Conservation (phyloP, 2,329 filamentous ascomycete genomes). For the Furcasterigmium furcatum region DNA sequence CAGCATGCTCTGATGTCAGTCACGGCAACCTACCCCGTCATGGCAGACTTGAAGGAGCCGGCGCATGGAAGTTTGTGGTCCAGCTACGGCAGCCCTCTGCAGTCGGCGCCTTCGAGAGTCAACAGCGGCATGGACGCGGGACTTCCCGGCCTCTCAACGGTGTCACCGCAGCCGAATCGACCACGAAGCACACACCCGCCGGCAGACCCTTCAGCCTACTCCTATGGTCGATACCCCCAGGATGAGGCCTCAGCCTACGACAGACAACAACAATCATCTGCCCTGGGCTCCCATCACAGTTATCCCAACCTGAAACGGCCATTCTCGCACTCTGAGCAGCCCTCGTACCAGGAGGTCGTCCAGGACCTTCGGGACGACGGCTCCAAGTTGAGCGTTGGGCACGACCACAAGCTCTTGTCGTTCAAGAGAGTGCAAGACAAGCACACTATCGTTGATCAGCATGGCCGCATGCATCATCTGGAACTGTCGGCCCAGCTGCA, state of each 20-base stretch:
- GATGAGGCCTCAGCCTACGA: constrained; percentile 54
- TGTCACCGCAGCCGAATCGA: constrained; percentile 45
- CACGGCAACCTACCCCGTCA: constrained; percentile 57
- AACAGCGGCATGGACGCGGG: constrained; percentile 47
- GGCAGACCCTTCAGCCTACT: constrained; percentile 47
- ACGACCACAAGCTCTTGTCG: constrained; percentile 58
- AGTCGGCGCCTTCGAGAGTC: constrained; percentile 45
- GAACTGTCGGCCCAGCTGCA: constrained; percentile 71
- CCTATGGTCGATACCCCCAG: constrained; percentile 51
- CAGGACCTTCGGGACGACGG: constrained; percentile 58
- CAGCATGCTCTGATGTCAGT: constrained; percentile 59
- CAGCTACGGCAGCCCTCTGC: constrained; percentile 53
- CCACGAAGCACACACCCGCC: constrained; percentile 46
- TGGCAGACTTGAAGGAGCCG: constrained; percentile 63
- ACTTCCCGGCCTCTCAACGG: constrained; percentile 40
- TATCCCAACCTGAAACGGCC: constrained; percentile 55
- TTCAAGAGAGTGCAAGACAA: constrained; percentile 58
- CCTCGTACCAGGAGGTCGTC: constrained; percentile 57
- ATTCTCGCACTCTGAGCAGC: constrained; percentile 52
- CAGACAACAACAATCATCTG: constrained; percentile 41
- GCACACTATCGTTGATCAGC: constrained; percentile 56
- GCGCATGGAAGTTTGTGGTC: constrained; percentile 56
- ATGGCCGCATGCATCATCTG: constrained; percentile 58
- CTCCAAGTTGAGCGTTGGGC: constrained; percentile 53
- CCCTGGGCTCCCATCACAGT: constrained; percentile 46